phyloP scores from a whole-genome alignment of 768 basidiomycete genomes.

The Russula sp. region DNA sequence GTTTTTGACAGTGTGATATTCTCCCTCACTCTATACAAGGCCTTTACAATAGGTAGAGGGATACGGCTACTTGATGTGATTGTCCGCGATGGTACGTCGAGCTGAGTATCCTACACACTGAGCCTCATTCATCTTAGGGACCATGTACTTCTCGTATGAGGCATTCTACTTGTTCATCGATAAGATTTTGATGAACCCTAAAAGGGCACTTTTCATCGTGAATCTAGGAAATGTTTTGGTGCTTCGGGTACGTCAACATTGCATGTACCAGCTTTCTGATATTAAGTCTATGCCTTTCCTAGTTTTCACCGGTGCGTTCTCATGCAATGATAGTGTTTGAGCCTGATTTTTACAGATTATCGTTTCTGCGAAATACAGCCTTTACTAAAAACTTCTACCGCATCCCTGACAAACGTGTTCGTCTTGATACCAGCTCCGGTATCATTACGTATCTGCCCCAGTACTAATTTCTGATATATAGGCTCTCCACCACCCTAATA shows the following conservation, averaged over 20 bases:
- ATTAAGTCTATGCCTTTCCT: neutral
- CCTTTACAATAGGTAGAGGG: conserved; percentile 7
- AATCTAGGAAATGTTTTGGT: conserved; percentile 16
- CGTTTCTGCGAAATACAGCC: neutral
- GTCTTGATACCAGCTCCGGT: neutral
- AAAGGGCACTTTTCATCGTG: conserved; percentile 9
- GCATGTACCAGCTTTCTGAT: neutral
- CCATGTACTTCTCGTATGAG: conserved; percentile 18
- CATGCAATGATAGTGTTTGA: neutral
- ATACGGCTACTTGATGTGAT: conserved; percentile 12
- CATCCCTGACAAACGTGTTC: conserved; percentile 14
- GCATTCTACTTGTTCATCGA: neutral
- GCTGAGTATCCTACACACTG: neutral
- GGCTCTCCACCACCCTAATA: conserved; percentile 3
- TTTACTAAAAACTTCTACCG: neutral
- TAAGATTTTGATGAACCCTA: neutral
- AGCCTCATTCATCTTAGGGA: neutral
- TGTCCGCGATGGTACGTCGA: conserved; percentile 13
- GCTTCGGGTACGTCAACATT: conserved; percentile 4
- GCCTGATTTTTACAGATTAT: neutral
- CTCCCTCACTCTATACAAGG: conserved; percentile 13
- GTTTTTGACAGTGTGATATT: conserved; percentile 9
- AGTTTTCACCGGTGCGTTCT: conserved; percentile 12
- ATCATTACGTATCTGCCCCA: neutral
- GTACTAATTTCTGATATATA: neutral